phyloP scores from a whole-genome alignment of 2,329 filamentous ascomycete species.

The Didymella lethalis region DNA sequence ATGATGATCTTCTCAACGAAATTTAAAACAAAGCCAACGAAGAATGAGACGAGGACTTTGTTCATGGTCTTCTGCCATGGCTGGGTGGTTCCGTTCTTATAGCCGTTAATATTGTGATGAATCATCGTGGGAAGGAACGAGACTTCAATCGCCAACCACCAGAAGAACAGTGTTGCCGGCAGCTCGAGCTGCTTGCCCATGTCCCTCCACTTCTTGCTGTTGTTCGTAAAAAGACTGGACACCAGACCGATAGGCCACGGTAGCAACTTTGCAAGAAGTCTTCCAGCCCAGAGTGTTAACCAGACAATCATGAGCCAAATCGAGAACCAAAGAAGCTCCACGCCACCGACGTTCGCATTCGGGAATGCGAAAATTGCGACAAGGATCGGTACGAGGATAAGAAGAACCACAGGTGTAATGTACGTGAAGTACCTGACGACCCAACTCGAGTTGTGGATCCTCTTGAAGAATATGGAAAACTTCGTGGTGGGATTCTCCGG shows the following conservation, averaged over 20 bases:
- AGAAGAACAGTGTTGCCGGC: constrained; percentile 86
- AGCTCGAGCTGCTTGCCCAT: constrained; percentile 86
- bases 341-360: constrained; percentile 73
- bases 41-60: constrained; percentile 86
- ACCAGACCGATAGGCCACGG: constrained; percentile 68
- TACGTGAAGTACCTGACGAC: constrained; percentile 76
- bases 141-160: constrained; percentile 85
- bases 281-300: constrained; percentile 84
- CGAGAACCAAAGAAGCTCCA: constrained; percentile 86
- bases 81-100: constrained; percentile 50
- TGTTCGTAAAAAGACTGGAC: constrained; percentile 82
- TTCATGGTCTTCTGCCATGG: constrained; percentile 80
- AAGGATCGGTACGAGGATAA: constrained; percentile 73
- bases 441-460: constrained; percentile 70
- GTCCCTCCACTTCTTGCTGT: constrained; percentile 91
- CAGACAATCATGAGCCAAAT: constrained; percentile 96
- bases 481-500: constrained; percentile 68
- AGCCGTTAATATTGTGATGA: constrained; percentile 63
- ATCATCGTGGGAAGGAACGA: constrained; percentile 86
- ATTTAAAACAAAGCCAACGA: constrained; percentile 81
- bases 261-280: constrained; percentile 70
- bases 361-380: constrained; percentile 68
- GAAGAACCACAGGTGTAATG: constrained; percentile 68
- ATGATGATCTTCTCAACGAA: constrained; percentile 92
- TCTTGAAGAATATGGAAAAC: constrained; percentile 70